Evolutionary conservation across 2,329 filamentous ascomycete genomes (phyloP).

Genomic region (Sporothrix inflata): DNA sequence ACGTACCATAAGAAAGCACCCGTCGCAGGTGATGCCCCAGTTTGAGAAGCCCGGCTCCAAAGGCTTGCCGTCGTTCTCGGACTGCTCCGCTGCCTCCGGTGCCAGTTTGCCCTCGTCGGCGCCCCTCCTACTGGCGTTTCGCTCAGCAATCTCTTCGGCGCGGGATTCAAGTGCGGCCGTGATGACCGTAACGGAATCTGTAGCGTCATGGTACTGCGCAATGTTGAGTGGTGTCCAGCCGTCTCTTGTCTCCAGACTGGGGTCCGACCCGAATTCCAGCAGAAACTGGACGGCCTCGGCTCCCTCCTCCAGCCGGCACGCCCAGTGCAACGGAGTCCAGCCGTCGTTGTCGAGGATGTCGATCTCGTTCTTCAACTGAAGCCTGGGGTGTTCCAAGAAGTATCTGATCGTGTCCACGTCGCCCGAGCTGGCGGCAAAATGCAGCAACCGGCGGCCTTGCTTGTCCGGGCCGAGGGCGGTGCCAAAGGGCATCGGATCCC

Average conservation of each 20-base stretch:
- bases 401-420: neutral
- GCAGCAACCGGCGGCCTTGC: constrained; percentile 16
- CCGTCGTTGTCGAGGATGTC: constrained; percentile 21
- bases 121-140: neutral
- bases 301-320: constrained; percentile 6
- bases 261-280: constrained; percentile 7
- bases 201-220: constrained; percentile 11
- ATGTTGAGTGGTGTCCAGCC: constrained; percentile 23
- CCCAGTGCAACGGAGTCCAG: constrained; percentile 22
- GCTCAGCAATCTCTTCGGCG: neutral
- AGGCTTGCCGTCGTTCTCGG: neutral
- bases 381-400: constrained; percentile 1
- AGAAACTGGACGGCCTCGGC: neutral
- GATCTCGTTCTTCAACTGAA: neutral
- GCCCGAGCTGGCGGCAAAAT: constrained; percentile 8
- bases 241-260: neutral
- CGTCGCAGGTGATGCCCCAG: constrained; percentile 15
- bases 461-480: constrained; percentile 2
- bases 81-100: neutral
- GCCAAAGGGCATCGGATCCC: neutral
- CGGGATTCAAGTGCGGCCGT: neutral
- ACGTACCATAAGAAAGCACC: neutral
- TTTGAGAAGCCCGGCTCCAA: neutral
- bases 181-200: neutral
- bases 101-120: neutral